Percentiles rank a stretch among this genome's conserved stretches.
Evolutionary conservation across 1,284 basidiomycete species (phyloP).

Genomic region (Stygiomarasmius scandens): DNA sequence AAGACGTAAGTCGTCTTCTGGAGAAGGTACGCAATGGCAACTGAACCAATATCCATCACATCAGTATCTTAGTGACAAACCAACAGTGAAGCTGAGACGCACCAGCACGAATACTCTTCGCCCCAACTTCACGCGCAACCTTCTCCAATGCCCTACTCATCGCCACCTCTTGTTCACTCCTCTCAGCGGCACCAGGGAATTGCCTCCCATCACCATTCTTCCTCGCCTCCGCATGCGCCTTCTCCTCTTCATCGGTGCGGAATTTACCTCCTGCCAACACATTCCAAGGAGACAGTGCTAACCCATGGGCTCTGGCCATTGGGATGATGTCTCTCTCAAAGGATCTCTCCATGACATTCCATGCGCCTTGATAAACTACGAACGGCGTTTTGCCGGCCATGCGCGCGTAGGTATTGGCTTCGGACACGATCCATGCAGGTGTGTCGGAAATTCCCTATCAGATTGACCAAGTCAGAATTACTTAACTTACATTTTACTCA

Average conservation of each 20-base stretch:
- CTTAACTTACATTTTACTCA: no score
- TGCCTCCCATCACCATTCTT: slow-evolving; percentile 30
- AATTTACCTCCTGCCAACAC: slow-evolving; percentile 41
- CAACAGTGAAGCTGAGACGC: slow-evolving; percentile 25
- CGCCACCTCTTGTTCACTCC: slow-evolving; percentile 25
- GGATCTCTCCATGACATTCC: slow-evolving; percentile 49
- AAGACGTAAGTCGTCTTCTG: slow-evolving; percentile 16
- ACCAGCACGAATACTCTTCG: slow-evolving; percentile 32
- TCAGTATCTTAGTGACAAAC: slow-evolving; percentile 9
- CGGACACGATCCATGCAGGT: slow-evolving; percentile 43
- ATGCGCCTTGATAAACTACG: slow-evolving; percentile 54
- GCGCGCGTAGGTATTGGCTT: slow-evolving; percentile 40
- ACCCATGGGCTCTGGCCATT: slow-evolving; percentile 40
- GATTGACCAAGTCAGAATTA: background rate
- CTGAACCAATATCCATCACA: slow-evolving; percentile 12
- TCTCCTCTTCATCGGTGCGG: slow-evolving; percentile 36
- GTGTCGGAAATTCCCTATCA: slow-evolving; percentile 37
- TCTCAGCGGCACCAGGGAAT: slow-evolving; percentile 25
- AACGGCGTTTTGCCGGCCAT: slow-evolving; percentile 51
- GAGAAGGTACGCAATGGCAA: slow-evolving; percentile 26
- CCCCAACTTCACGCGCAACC: slow-evolving; percentile 20
- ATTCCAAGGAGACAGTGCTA: slow-evolving; percentile 26
- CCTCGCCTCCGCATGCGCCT: slow-evolving; percentile 20
- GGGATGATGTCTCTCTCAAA: slow-evolving; percentile 58
- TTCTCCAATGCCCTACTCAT: slow-evolving; percentile 10